Percentiles rank a stretch among this genome's conserved stretches.
phyloP scores from a whole-genome alignment of 2,329 filamentous ascomycete genomes.

The Fusarium pilosicola region DNA sequence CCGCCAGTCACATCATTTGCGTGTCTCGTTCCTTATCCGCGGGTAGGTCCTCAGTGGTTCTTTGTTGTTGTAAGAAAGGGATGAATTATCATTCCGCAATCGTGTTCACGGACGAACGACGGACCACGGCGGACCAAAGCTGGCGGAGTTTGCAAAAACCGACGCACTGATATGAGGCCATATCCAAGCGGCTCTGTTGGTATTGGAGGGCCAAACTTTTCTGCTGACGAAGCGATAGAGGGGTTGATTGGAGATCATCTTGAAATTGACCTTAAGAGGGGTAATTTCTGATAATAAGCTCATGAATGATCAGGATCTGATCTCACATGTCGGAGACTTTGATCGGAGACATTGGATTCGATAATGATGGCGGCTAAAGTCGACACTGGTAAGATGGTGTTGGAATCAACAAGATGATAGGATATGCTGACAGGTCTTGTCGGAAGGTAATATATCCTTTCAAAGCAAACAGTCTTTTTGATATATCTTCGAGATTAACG shows the following conservation, averaged over 20 bases:
- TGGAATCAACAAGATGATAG: not conserved
- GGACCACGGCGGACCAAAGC: constrained; percentile 8
- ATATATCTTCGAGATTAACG: not conserved
- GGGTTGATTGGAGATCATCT: not conserved
- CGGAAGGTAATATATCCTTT: not conserved
- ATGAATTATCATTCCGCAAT: not conserved
- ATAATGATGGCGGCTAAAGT: not conserved
- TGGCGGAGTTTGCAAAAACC: constrained; percentile 29
- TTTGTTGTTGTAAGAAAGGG: not conserved
- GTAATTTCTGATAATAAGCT: not conserved
- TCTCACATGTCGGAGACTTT: constrained; percentile 11
- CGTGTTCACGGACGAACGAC: constrained; percentile 12
- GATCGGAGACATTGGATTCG: not conserved
- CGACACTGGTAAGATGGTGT: not conserved
- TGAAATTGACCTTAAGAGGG: not conserved
- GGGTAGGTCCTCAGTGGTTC: not conserved
- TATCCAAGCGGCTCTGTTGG: not conserved
- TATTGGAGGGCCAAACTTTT: not conserved
- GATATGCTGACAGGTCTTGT: not conserved
- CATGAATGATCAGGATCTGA: not conserved
- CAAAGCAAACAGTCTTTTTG: not conserved
- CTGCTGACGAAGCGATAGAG: constrained; percentile 16
- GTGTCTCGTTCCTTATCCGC: not conserved
- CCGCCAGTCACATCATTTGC: not conserved
- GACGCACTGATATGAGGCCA: constrained; percentile 11